These are phyloP conservation scores for Ustilago trichophora DNA, from an alignment of 1,284 basidiomycete species.

Conservation along the genomic window DNA sequence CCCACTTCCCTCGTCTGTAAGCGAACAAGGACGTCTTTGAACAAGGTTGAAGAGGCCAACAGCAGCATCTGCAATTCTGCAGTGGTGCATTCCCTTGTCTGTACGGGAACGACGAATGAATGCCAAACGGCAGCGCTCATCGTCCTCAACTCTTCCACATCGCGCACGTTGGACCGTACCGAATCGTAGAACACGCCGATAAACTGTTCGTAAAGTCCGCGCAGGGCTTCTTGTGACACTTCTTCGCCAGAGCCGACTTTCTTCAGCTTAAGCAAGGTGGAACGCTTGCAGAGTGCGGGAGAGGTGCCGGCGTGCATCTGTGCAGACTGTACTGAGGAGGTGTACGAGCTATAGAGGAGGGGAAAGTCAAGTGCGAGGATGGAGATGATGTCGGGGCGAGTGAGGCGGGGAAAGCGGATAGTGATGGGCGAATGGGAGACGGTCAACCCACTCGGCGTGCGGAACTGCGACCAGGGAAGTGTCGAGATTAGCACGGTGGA, in stretches of 20 bases:
- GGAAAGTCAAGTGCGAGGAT: slow-evolving; percentile 45
- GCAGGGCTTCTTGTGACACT: slow-evolving; percentile 11
- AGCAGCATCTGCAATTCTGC: slow-evolving; percentile 39
- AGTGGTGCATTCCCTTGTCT: slow-evolving; percentile 33
- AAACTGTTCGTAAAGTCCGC: slow-evolving; percentile 37
- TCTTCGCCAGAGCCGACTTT: slow-evolving; percentile 5
- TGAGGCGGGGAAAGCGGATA: slow-evolving; percentile 45
- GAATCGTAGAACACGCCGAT: slow-evolving; percentile 56
- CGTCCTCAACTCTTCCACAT: slow-evolving; percentile 52
- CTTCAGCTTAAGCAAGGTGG: slow-evolving; percentile 14
- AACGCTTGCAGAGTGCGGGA: slow-evolving; percentile 14
- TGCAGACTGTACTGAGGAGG: slow-evolving; percentile 21
- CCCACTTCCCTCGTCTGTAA: slow-evolving; percentile 50
- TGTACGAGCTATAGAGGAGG: slow-evolving; percentile 25
- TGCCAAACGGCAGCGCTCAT: slow-evolving; percentile 56
- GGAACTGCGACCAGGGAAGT: slow-evolving; percentile 51
- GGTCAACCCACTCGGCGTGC: slow-evolving; percentile 42
- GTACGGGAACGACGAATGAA: slow-evolving; percentile 48
- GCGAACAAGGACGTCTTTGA: slow-evolving; percentile 55
- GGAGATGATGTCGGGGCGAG: slow-evolving; percentile 36
- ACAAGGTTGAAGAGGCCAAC: slow-evolving; percentile 28
- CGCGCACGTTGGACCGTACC: slow-evolving; percentile 44
- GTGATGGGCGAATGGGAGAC: slow-evolving; percentile 48
- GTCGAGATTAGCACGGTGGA: slow-evolving; percentile 44
- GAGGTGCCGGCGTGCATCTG: slow-evolving; percentile 36